Base-by-base conservation (phyloP, 345 rosid genomes). In the Murraya paniculata region DNA sequence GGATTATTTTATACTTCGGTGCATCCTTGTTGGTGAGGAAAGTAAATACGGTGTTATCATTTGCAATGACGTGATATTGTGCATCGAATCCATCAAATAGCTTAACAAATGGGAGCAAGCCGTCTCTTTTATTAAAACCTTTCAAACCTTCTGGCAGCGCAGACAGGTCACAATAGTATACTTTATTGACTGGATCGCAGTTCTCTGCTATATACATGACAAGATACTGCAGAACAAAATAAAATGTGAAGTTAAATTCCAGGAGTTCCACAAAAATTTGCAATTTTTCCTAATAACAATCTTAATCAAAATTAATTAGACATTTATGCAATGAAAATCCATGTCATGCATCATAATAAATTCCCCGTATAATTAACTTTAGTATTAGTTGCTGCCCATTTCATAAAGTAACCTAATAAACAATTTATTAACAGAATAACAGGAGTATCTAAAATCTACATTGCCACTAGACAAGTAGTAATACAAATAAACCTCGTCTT, bases 161-260 rank as follows among this genome's bases (percentile, higher is more conserved):
- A 68, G 95, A 89, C 84, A 93, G 77, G 83, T 91, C 89, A 68
- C 94, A 94, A 77, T 90, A 82, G 80, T 88, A 92, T 6, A 96
- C 79, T 85, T 96, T 94, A 84, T 96, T 96, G 57, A 89, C 90
- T 4, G 98, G 97, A 83, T 88, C 98, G 81, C 97, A 88, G 64
- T 86, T 85, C 85, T 94, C 97, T 0, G 25, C 69, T 57, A 84
- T 84, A 35, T 69, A 33, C 75, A 96, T 80, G 74, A 96, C 85
- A 76, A 96, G 83, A 82, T 91, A 92, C 99, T 96, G 92, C 84
- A 87, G n/a, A 33, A 45, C 30, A 65, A 64, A 68, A 62, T n/a
- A 27, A 71, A 68, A 81, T 33, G 35, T 33, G 35, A 33, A 33
- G 35, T 33, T 30, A 30, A 30, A 2, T 30, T 33, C 2, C 4